These are phyloP conservation scores for Akebia trifoliata DNA, from an alignment of 164 flowering plant species.

Conservation along the genomic window DNA sequence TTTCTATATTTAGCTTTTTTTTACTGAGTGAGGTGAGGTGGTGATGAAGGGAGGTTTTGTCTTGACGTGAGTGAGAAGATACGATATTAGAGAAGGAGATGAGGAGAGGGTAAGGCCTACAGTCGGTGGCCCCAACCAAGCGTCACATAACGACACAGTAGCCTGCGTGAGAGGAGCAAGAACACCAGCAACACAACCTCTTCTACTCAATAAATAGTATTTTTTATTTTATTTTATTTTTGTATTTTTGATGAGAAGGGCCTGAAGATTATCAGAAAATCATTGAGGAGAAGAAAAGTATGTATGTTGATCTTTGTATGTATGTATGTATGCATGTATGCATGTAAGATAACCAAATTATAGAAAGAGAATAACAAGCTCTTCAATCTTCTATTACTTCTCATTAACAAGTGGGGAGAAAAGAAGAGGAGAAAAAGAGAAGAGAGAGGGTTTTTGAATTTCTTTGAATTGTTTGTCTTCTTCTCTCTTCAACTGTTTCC, in stretches of 20 bases:
- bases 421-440: no score
- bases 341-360: slow-evolving; percentile 21
- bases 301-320: slow-evolving; percentile 13
- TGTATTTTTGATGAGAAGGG: slow-evolving; percentile 20
- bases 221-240: slow-evolving; percentile 11
- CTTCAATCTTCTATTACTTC: slow-evolving; percentile 16
- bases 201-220: no score
- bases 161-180: slow-evolving; percentile 25
- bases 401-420: no score
- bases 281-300: slow-evolving; percentile 12
- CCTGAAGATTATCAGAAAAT: slow-evolving; percentile 18
- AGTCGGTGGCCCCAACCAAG: slow-evolving; percentile 36
- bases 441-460: slow-evolving; percentile 12
- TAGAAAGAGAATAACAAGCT: slow-evolving; percentile 15
- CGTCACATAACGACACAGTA: slow-evolving; percentile 26
- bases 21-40: slow-evolving; percentile 11
- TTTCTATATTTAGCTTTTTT: not conserved
- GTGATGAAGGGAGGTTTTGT: slow-evolving; percentile 20
- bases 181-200: no score
- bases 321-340: no score
- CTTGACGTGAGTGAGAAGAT: slow-evolving; percentile 15
- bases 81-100: slow-evolving; percentile 20
- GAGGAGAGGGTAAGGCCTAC: slow-evolving; percentile 28
- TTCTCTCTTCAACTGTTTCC: slow-evolving; percentile 26
- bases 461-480: slow-evolving; percentile 23